phyloP scores from a whole-genome alignment of 164 flowering plant genomes.

The Litsea cubeba region DNA sequence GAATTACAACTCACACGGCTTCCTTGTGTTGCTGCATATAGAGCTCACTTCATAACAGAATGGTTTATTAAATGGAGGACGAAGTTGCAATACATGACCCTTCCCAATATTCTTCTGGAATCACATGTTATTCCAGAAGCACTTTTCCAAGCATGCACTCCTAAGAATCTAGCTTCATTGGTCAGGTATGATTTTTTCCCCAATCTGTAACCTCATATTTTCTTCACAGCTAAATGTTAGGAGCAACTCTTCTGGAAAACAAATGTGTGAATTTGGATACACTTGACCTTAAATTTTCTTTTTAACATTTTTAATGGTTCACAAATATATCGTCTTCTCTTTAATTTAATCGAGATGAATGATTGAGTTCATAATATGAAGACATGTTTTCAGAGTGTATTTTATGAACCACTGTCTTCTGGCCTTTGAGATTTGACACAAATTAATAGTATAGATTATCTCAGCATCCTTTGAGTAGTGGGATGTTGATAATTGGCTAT shows the following conservation, averaged over 20 bases:
- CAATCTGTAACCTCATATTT: no score
- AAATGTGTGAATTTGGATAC: background rate
- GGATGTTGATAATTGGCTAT: background rate
- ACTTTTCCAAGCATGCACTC: conserved; percentile 67
- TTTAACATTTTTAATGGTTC: background rate
- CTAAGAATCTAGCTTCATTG: conserved; percentile 45
- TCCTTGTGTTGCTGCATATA: conserved; percentile 83
- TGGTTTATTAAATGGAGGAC: conserved; percentile 69
- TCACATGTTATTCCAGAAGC: conserved; percentile 83
- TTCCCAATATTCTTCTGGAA: conserved; percentile 82
- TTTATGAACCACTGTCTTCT: background rate
- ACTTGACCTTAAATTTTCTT: no score
- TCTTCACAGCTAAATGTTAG: background rate
- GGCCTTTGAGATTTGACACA: background rate
- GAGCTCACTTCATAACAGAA: conserved; percentile 86
- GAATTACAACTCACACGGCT: conserved; percentile 90
- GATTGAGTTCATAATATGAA: background rate
- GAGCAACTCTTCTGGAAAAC: background rate
- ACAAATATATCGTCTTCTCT: background rate
- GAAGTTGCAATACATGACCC: conserved; percentile 68
- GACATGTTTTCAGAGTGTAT: background rate
- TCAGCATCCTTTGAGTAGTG: background rate
- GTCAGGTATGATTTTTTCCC: conserved; percentile 39
- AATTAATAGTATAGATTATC: background rate
- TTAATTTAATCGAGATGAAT: background rate